These are phyloP conservation scores for Euphorbia lathyris DNA, from an alignment of 345 rosid species.

Conservation along the genomic window DNA sequence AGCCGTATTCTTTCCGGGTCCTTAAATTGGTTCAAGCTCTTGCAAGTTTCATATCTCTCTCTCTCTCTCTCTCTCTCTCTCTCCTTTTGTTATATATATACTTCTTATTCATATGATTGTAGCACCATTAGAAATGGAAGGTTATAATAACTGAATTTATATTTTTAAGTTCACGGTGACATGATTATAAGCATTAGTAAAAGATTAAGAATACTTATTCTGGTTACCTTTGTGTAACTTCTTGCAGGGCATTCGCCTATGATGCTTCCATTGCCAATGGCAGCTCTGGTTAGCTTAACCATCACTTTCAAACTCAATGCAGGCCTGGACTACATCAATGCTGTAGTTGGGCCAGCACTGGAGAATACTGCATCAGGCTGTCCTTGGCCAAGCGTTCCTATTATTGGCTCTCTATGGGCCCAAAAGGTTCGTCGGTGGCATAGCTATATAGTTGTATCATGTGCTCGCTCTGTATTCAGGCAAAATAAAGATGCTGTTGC, in stretches of 20 bases:
- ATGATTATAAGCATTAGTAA: background rate
- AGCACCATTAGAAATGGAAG: too few relatives aligned
- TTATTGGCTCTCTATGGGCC: constrained; percentile 63
- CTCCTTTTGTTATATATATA: too few relatives aligned
- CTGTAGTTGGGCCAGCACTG: constrained; percentile 60
- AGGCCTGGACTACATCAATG: constrained; percentile 47
- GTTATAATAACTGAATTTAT: background rate
- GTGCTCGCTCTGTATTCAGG: constrained; percentile 50
- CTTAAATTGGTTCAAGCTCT: background rate
- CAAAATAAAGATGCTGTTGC: constrained; percentile 48
- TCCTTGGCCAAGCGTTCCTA: constrained; percentile 48
- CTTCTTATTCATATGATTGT: too few relatives aligned
- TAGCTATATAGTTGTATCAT: constrained; percentile 48
- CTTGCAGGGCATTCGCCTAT: constrained; percentile 33
- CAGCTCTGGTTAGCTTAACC: constrained; percentile 69
- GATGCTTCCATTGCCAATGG: constrained; percentile 64
- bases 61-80: too few relatives aligned
- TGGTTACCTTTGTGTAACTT: background rate
- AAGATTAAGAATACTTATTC: background rate
- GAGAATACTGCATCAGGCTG: constrained; percentile 56
- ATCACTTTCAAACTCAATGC: constrained; percentile 60
- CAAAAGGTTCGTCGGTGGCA: constrained; percentile 70
- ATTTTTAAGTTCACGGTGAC: background rate
- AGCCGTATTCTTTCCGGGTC: too few relatives aligned
- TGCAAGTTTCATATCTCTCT: background rate